These are phyloP conservation scores for Salvia sclarea DNA, from an alignment of 305 asterid genomes.

Conservation along the genomic window DNA sequence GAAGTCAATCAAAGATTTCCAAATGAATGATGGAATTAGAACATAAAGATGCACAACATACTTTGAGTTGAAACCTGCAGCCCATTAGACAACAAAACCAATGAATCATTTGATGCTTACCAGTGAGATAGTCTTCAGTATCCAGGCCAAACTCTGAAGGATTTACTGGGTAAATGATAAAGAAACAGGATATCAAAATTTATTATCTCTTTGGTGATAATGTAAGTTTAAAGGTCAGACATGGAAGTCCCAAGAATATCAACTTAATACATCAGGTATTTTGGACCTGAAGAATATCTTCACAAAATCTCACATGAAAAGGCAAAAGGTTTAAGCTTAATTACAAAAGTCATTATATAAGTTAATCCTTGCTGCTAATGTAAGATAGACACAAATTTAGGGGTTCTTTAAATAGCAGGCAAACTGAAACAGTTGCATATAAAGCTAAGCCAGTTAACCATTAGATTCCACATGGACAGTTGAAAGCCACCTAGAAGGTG, in stretches of 20 bases:
- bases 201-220: not conserved
- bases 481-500: not conserved
- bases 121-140: slow-evolving; percentile 80
- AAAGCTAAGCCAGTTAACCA: slow-evolving; percentile 8
- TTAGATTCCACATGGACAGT: not conserved
- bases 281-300: not conserved
- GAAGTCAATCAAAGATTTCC: not conserved
- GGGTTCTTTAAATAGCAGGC: slow-evolving; percentile 12
- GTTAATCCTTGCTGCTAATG: slow-evolving; percentile 7
- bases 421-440: not conserved
- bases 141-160: slow-evolving; percentile 79
- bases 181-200: slow-evolving; percentile 22
- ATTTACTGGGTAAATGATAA: slow-evolving; percentile 52
- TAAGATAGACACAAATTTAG: not conserved
- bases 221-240: not conserved
- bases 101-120: slow-evolving; percentile 48
- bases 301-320: not conserved
- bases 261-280: not conserved
- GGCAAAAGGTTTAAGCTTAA: not conserved
- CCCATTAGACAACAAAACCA: slow-evolving; percentile 13
- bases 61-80: slow-evolving; percentile 19
- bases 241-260: not conserved
- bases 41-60: not conserved
- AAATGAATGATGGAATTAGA: not conserved
- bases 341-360: not conserved